Evolutionary conservation across 139 green algal species (phyloP).

Genomic region (Chlamydomonas applanata): DNA sequence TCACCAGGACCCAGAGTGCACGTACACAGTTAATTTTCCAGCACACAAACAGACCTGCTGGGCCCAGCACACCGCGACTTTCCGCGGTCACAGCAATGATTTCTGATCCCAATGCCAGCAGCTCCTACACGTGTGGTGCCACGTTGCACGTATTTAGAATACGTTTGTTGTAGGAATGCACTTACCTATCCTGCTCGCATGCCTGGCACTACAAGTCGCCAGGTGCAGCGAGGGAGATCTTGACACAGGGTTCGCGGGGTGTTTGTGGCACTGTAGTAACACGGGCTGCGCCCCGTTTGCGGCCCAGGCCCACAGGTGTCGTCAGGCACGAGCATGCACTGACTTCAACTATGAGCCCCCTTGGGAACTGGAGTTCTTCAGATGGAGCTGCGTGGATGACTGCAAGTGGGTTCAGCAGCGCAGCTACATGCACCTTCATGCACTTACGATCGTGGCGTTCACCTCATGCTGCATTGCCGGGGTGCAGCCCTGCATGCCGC

Average conservation of each 20-base stretch:
- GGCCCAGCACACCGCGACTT: no score
- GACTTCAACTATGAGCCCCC: neutral
- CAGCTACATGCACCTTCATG: neutral
- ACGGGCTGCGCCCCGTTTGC: neutral
- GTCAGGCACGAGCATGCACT: conserved; percentile 1
- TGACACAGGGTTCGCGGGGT: neutral
- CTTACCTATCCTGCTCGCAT: no score
- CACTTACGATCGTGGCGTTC: no score
- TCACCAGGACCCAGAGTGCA: no score
- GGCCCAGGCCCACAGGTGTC: neutral
- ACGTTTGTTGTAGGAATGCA: no score
- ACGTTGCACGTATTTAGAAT: no score
- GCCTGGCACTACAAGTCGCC: neutral
- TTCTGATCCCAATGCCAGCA: no score
- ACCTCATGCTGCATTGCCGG: neutral
- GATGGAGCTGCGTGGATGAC: conserved; percentile 35
- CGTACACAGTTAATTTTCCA: no score
- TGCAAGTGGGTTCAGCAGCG: conserved; percentile 19
- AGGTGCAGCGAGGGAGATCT: conserved; percentile 3
- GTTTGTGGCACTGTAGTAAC: neutral
- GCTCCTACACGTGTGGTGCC: no score
- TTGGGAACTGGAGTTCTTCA: conserved; percentile 9
- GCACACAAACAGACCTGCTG: no score
- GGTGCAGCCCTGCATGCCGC: neutral
- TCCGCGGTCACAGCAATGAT: no score